Conservation (phyloP, 2,329 filamentous ascomycete genomes). For the Juglanconis juglandina region DNA sequence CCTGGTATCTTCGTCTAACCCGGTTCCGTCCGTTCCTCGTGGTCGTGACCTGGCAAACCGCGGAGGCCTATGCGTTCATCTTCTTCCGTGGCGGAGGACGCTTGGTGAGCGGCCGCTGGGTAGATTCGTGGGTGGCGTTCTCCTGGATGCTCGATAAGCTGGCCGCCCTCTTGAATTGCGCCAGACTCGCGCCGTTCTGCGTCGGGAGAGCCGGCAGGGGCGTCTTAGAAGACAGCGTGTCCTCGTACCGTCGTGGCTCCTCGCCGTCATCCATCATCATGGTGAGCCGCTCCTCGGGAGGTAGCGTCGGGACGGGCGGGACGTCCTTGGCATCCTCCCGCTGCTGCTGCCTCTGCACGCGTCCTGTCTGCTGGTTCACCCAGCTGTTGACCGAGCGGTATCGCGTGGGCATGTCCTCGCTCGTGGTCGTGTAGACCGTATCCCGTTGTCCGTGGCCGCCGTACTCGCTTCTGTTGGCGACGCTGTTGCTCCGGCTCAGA, state of each 20-base stretch:
- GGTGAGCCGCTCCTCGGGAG: conserved; percentile 44
- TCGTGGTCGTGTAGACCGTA: conserved; percentile 50
- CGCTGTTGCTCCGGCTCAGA: conserved; percentile 20
- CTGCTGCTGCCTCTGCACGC: conserved; percentile 46
- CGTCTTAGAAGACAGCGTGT: not conserved
- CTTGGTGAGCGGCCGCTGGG: not conserved
- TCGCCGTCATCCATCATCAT: conserved; percentile 50
- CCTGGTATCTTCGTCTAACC: conserved; percentile 9
- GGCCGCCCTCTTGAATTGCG: not conserved
- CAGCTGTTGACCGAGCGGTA: conserved; percentile 60
- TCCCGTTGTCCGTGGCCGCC: conserved; percentile 35
- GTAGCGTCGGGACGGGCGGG: conserved; percentile 39
- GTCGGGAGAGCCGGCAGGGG: not conserved
- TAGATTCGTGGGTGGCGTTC: not conserved
- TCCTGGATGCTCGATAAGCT: not conserved
- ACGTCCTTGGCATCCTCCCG: conserved; percentile 32
- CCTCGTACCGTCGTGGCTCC: conserved; percentile 35
- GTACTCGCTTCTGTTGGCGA: conserved; percentile 35
- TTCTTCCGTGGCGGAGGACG: not conserved
- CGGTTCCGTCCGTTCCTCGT: not conserved
- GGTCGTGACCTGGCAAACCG: too few species aligned
- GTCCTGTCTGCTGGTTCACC: conserved; percentile 61
- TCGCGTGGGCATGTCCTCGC: conserved; percentile 51
- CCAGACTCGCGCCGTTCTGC: not conserved
- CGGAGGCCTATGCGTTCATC: too few species aligned